Evolutionary conservation across 2,329 filamentous ascomycete genomes (phyloP).

Genomic region (Grosmannia serpens): DNA sequence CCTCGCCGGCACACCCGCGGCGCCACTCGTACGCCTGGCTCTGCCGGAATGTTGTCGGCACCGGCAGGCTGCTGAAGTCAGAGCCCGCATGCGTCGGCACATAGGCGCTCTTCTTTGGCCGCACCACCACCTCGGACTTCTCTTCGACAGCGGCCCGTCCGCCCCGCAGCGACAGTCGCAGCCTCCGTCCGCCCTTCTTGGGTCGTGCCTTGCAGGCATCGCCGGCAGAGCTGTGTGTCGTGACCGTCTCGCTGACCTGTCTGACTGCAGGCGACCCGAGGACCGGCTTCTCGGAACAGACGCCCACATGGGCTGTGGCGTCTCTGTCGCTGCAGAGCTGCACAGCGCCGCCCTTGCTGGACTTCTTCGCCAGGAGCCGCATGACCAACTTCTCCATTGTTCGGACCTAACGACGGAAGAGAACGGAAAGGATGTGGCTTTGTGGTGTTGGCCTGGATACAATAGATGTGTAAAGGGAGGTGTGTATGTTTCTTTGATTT

Average conservation of each 20-base stretch:
- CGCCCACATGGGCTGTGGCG: neutral
- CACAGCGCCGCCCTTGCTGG: neutral
- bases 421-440: neutral
- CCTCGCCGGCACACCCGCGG: no score
- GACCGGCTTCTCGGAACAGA: neutral
- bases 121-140: neutral
- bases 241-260: no score
- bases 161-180: neutral
- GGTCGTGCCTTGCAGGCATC: no score
- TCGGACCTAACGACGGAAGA: neutral
- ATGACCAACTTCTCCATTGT: neutral
- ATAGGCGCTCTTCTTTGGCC: neutral
- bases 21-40: neutral
- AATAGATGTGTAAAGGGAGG: no score
- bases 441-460: neutral
- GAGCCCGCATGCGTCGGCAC: neutral
- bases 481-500: no score
- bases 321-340: neutral
- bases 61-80: neutral
- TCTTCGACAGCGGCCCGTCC: neutral
- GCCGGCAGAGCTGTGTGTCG: no score
- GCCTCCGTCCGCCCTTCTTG: neutral
- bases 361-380: neutral
- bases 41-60: neutral
- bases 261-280: neutral